Conservation (phyloP, 1,284 basidiomycete genomes). For the Xerocomus minutiporus region DNA sequence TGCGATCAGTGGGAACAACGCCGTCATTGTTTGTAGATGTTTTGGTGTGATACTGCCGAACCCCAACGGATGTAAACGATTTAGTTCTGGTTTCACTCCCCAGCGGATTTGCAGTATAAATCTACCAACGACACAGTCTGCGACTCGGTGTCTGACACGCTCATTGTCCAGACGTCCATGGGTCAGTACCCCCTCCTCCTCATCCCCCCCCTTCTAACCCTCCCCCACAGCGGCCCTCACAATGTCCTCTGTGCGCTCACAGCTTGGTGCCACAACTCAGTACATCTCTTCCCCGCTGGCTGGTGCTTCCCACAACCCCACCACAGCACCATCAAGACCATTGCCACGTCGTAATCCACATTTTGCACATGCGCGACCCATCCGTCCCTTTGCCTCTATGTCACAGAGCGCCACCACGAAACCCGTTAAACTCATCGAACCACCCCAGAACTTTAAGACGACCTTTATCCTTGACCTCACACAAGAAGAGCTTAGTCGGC, state of each 20-base stretch:
- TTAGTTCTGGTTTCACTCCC: constrained; percentile 12
- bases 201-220: constrained; percentile 1
- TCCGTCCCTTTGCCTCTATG: constrained; percentile 70
- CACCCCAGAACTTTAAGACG: constrained; percentile 62
- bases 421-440: constrained; percentile 68
- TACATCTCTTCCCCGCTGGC: constrained; percentile 61
- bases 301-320: constrained; percentile 31
- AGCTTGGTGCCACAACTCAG: constrained; percentile 32
- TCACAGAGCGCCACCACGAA: constrained; percentile 35
- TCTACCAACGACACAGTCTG: constrained; percentile 29
- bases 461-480: constrained; percentile 74
- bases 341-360: constrained; percentile 41
- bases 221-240: constrained; percentile 34
- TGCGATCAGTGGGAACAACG: background rate
- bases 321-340: constrained; percentile 29
- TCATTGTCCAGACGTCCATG: constrained; percentile 27
- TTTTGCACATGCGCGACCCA: constrained; percentile 66
- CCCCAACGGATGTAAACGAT: constrained; percentile 26
- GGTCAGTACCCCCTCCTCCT: constrained; percentile 15
- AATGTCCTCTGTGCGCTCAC: constrained; percentile 29
- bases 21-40: constrained; percentile 20
- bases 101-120: constrained; percentile 32
- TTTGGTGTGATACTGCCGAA: constrained; percentile 25
- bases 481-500: constrained; percentile 72
- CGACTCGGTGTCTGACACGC: constrained; percentile 28